These are phyloP conservation scores for Pestalotiopsis sp. DNA, from an alignment of 2,329 filamentous ascomycete genomes.

Conservation along the genomic window DNA sequence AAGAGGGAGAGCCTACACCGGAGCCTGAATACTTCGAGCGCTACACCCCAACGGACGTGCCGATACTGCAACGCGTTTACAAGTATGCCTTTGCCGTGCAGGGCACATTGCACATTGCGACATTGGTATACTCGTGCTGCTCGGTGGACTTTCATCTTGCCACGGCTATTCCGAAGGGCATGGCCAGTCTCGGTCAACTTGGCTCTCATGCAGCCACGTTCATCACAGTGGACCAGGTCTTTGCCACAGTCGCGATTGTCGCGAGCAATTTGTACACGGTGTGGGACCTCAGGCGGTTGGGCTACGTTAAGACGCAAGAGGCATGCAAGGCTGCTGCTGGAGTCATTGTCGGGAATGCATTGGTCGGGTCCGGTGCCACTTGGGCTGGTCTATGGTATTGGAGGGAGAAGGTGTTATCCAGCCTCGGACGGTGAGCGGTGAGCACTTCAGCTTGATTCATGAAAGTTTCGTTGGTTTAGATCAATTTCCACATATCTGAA, in stretches of 20 bases:
- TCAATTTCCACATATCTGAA: no score
- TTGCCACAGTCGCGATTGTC: background rate
- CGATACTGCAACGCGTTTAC: slow-evolving; percentile 13
- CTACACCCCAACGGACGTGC: slow-evolving; percentile 8
- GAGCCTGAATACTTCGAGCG: background rate
- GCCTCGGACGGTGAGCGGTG: background rate
- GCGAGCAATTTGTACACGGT: slow-evolving; percentile 18
- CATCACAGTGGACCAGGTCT: background rate
- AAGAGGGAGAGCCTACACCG: background rate
- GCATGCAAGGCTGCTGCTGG: slow-evolving; percentile 5
- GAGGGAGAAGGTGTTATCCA: slow-evolving; percentile 19
- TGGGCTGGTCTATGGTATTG: slow-evolving; percentile 25
- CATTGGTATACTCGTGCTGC: slow-evolving; percentile 3
- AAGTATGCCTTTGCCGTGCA: slow-evolving; percentile 12
- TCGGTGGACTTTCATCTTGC: background rate
- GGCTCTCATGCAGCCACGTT: background rate
- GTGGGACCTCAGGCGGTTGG: slow-evolving; percentile 22
- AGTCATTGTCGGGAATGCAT: slow-evolving; percentile 12
- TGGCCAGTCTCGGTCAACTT: background rate
- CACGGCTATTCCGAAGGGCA: background rate
- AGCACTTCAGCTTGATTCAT: no score
- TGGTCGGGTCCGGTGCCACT: slow-evolving; percentile 23
- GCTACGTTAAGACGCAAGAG: slow-evolving; percentile 20
- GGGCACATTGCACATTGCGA: slow-evolving; percentile 11
- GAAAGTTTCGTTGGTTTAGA: no score